phyloP scores from a whole-genome alignment of 2,329 filamentous ascomycete species.

The Neophaeococcomyces mojaviensis region DNA sequence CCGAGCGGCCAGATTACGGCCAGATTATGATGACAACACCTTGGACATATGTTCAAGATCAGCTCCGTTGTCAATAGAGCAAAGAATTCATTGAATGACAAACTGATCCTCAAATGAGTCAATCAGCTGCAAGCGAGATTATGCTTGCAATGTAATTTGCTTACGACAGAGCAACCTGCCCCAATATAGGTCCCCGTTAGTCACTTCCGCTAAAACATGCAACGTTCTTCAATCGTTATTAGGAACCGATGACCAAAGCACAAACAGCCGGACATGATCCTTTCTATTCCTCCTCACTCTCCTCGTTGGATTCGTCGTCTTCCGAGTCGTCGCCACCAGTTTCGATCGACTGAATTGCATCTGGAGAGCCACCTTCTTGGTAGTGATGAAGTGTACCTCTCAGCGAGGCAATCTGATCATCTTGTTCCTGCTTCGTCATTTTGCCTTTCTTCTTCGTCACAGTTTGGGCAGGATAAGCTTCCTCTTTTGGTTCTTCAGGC shows the following conservation, averaged over 20 bases:
- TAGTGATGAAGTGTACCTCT: slow-evolving; percentile 40
- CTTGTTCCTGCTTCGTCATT: slow-evolving; percentile 46
- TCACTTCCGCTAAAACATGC: neutral
- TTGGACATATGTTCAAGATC: no score
- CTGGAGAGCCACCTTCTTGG: slow-evolving; percentile 34
- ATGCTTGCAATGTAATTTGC: no score
- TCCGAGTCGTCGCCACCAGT: slow-evolving; percentile 35
- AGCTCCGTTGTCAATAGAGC: no score
- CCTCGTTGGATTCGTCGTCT: slow-evolving; percentile 39
- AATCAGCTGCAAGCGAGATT: no score
- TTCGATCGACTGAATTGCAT: slow-evolving; percentile 36
- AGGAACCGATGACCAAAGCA: neutral
- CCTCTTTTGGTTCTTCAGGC: slow-evolving; percentile 35
- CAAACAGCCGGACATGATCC: neutral
- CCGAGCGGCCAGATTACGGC: no score
- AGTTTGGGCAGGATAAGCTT: slow-evolving; percentile 24
- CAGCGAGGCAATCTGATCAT: slow-evolving; percentile 43
- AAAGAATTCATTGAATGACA: no score
- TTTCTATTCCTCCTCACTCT: slow-evolving; percentile 40
- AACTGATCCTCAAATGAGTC: no score
- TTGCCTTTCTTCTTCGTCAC: slow-evolving; percentile 45
- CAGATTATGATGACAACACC: no score
- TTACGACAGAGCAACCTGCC: no score
- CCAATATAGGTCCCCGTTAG: no score
- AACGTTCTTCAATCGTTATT: neutral